A percentile compares a stretch with the other conserved stretches of the same genome.
phyloP scores from a whole-genome alignment of 768 basidiomycete genomes.

The Tulasnella sp. region DNA sequence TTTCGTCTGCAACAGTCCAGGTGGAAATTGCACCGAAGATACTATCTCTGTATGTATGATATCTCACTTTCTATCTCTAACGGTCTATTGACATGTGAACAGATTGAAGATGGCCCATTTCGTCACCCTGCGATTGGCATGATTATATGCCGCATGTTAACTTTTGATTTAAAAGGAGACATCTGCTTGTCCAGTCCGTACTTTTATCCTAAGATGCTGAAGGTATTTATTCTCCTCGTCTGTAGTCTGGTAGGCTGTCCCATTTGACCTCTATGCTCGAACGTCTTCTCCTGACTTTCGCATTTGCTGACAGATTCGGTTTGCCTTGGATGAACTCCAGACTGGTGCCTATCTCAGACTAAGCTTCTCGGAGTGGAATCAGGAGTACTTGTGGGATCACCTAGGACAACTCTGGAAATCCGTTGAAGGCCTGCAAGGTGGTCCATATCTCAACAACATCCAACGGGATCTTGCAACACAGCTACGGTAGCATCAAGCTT shows the following conservation, averaged over 20 bases:
- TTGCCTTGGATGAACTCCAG: neutral
- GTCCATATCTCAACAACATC: neutral
- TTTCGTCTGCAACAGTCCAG: neutral
- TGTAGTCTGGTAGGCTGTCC: neutral
- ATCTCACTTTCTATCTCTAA: neutral
- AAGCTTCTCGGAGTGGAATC: neutral
- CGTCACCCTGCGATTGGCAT: neutral
- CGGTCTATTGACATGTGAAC: slow-evolving; percentile 24
- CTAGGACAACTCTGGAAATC: neutral
- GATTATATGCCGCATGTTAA: neutral
- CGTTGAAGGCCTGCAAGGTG: neutral
- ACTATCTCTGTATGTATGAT: neutral
- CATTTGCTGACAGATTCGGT: neutral
- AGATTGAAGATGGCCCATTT: slow-evolving; percentile 11
- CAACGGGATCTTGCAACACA: neutral
- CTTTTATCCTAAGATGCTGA: neutral
- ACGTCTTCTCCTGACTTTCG: no score
- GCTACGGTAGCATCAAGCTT: neutral
- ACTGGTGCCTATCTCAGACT: neutral
- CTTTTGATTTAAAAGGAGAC: neutral
- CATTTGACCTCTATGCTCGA: no score
- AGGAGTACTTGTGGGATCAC: neutral
- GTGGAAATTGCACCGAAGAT: neutral
- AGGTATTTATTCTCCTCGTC: neutral
- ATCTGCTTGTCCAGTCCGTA: neutral